Conservation (phyloP, 163 green algal species). For the Chloromonas sp. region DNA sequence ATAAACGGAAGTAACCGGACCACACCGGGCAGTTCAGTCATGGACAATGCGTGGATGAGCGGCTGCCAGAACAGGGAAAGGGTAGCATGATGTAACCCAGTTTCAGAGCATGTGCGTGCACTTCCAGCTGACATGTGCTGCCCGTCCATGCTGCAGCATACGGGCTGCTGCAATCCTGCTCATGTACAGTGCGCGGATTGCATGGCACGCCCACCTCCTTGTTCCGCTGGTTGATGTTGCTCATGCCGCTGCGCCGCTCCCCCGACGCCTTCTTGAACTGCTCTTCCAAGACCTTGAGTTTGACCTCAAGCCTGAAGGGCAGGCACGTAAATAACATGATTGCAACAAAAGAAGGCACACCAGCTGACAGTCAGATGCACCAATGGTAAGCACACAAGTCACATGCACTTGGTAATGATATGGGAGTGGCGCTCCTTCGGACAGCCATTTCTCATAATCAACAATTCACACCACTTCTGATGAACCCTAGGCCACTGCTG, state of each 20-base stretch:
- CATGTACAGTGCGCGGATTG: background rate
- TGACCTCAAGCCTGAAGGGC: slow-evolving; percentile 7
- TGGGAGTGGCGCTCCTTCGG: no score
- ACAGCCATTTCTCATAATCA: no score
- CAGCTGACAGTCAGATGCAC: background rate
- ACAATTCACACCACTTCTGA: no score
- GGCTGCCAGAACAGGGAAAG: no score
- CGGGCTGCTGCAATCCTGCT: background rate
- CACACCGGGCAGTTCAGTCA: no score
- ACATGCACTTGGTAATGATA: background rate
- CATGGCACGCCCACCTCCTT: slow-evolving; percentile 3
- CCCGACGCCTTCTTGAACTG: background rate
- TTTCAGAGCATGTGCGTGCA: no score
- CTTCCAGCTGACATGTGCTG: no score
- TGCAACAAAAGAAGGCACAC: background rate
- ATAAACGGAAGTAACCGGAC: no score
- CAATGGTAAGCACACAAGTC: background rate
- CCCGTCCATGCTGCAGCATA: no score
- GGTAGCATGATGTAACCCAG: no score
- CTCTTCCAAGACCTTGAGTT: slow-evolving; percentile 13
- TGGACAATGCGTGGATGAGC: no score
- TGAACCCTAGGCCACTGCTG: background rate
- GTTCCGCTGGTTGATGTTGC: slow-evolving; percentile 26
- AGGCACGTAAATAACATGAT: background rate
- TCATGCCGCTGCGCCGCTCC: slow-evolving; percentile 21